phyloP scores from a whole-genome alignment of 164 flowering plant genomes.

The Magnolia officinalis region DNA sequence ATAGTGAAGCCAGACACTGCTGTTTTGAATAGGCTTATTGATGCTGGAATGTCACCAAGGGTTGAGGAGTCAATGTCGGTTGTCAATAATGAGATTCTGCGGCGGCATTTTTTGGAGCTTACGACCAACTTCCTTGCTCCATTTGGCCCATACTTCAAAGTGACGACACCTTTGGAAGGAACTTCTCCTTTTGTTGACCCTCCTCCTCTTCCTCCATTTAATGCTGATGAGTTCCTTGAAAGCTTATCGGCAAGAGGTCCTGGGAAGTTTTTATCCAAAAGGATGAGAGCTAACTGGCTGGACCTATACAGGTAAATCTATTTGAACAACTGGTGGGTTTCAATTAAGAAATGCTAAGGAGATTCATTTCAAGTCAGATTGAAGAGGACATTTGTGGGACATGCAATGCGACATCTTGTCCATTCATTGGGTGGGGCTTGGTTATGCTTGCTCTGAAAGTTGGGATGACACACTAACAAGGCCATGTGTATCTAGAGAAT shows the following conservation, averaged over 20 bases:
- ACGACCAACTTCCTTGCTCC: slow-evolving; percentile 97
- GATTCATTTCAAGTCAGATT: not conserved
- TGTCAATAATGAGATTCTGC: slow-evolving; percentile 93
- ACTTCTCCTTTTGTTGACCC: slow-evolving; percentile 87
- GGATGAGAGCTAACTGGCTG: slow-evolving; percentile 95
- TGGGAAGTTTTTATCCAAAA: slow-evolving; percentile 83
- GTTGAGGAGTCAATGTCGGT: slow-evolving; percentile 99
- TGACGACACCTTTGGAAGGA: slow-evolving; percentile 81
- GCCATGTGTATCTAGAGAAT: no score
- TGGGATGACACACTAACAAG: no score
- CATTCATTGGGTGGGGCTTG: not conserved
- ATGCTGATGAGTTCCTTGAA: slow-evolving; percentile 68
- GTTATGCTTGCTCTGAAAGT: no score
- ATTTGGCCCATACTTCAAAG: slow-evolving; percentile 87
- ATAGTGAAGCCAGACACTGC: slow-evolving; percentile 91
- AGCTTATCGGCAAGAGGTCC: slow-evolving; percentile 88
- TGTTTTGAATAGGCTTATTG: slow-evolving; percentile 86
- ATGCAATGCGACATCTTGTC: not conserved
- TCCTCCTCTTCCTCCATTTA: slow-evolving; percentile 73
- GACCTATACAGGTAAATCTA: slow-evolving; percentile 80
- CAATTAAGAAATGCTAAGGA: not conserved
- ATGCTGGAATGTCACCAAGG: slow-evolving; percentile 91
- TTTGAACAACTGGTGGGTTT: not conserved
- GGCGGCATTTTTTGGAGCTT: slow-evolving; percentile 95
- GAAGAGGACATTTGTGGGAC: not conserved